A percentile compares a stretch with the other conserved stretches of the same genome.
These are phyloP conservation scores for Chaetoceros muelleri DNA, from an alignment of 108 stramenopile species.

Conservation along the genomic window DNA sequence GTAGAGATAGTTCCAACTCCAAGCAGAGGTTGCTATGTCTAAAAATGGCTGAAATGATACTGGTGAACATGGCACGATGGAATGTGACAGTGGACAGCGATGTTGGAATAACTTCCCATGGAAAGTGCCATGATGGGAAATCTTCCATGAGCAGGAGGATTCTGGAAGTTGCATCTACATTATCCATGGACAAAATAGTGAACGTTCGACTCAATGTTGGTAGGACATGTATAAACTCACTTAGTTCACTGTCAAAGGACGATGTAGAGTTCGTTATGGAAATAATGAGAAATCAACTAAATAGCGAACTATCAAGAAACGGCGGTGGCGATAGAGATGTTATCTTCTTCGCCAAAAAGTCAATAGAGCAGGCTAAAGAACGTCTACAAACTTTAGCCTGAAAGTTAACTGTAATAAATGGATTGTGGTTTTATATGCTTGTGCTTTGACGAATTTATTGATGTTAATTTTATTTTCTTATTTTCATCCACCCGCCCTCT, in stretches of 20 bases:
- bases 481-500: too few relatives aligned
- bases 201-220: conserved; percentile 85
- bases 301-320: conserved; percentile 37
- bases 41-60: conserved; percentile 77
- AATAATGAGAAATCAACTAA: conserved; percentile 55
- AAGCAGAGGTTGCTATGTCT: conserved; percentile 69
- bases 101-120: conserved; percentile 17
- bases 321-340: conserved; percentile 70
- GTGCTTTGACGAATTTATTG: too few relatives aligned
- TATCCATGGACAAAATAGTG: conserved; percentile 59
- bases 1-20: conserved; percentile 45
- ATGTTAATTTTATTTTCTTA: too few relatives aligned
- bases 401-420: too few relatives aligned
- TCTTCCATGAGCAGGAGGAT: conserved; percentile 49
- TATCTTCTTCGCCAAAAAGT: conserved; percentile 43
- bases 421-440: too few relatives aligned
- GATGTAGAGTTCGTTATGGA: conserved; percentile 44
- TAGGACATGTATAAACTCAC: conserved; percentile 35
- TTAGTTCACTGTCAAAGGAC: conserved; percentile 46
- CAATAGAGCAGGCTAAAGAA: conserved; percentile 16
- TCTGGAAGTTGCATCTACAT: conserved; percentile 50
- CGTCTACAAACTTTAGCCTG: background rate
- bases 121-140: conserved; percentile 18
- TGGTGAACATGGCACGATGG: conserved; percentile 34
- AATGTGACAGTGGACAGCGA: conserved; percentile 31